Evolutionary conservation across 2,329 filamentous ascomycete genomes (phyloP), one percentile per base, ranked within the genome.

Genomic region (Aspergillus fischeri): DNA sequence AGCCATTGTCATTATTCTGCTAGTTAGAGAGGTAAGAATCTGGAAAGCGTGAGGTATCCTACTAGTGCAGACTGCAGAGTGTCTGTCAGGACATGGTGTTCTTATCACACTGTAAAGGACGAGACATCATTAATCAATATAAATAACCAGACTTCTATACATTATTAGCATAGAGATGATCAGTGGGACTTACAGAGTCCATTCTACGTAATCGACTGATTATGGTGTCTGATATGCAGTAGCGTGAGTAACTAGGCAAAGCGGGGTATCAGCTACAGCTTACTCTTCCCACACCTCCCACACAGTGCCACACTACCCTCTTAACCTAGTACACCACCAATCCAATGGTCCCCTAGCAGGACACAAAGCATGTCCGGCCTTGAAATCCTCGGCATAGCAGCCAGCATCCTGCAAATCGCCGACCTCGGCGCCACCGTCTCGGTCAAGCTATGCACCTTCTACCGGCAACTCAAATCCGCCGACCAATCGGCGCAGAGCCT

Each of bases 401-500:
- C 66, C 27, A 67, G 63, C 21, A 69, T 71, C 25, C 28, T 70
- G 27, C 69, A 73, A 48, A 61, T 73, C 35, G 70, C 72, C 7
- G 70, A 73, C n/a, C 42, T 70, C 1, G 70, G 68, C 6, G 59
- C 60, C 11, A 63, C 63, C n/a, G 58, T 73, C 4, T 67, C 67
- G 1, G 56, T 72, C 45, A 68, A 66, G 28, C 64, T 74, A 10
- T 73, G 63, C 57, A 65, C 65, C 14, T 69, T 72, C 59, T 61
- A 60, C 35, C 63, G 67, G 35, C 65, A 63, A 10, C 56, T 70
- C 49, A 68, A 67, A 55, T 53, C 55, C 45, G 67, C 67, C 8
- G 62, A 70, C 29, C 9, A 60, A 52, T 48, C 53, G 27, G 53
- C 64, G 20, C 50, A 62, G 48, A 41, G 50, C n/a, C 65, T 73